Evolutionary conservation across 139 green algal species (phyloP), one percentile per base, ranked within the genome.

Genomic region (Auxenochlorella protothecoides): DNA sequence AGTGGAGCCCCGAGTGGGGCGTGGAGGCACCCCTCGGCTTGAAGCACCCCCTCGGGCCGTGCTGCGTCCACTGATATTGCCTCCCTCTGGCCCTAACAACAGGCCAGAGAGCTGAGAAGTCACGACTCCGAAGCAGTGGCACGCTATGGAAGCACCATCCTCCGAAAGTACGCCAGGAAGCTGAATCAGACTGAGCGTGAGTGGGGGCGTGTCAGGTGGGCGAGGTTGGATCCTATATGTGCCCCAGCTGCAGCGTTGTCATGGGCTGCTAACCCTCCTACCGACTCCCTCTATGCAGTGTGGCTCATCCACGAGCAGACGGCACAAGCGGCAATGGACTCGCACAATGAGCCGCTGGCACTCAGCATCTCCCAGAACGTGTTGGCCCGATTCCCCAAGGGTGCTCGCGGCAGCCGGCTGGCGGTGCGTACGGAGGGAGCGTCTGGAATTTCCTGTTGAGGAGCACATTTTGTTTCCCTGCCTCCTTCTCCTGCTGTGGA

Each of bases 271-370:
- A 44, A 44, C 27, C 27, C 27, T 44, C 27, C 27, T 44, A 44
- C 16, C 51, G 2, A 3, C 27, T 66, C 2, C 44, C 9, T 16
- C 6, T 5, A 3, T 74, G 71, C 86, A 94, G 89, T 92, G 55
- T 96, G 90, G 90, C 68, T 87, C 13, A 62, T 96, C 14, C 79
- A 88, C 59, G 90, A 96, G 79, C 89, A 96, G 73, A 87, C 92
- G 51, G 84, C 87, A 0, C 68, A 90, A 0, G 88, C 90, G 15
- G 79, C 84, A 5, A 72, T 96, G 72, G 86, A 92, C 69, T 67
- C 57, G 3, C 80, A 81, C 53, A 83, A 81, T 10, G 72, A 81
- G 5, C 52, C 66, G 3, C 76, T 87, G 57, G 90, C 90, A n/a
- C 62, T 78, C 7, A 66, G 57, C 4, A 78, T 92, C 11, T 74